Base-by-base conservation (phyloP, 1,284 basidiomycete genomes). In the Ustilago tritici region DNA sequence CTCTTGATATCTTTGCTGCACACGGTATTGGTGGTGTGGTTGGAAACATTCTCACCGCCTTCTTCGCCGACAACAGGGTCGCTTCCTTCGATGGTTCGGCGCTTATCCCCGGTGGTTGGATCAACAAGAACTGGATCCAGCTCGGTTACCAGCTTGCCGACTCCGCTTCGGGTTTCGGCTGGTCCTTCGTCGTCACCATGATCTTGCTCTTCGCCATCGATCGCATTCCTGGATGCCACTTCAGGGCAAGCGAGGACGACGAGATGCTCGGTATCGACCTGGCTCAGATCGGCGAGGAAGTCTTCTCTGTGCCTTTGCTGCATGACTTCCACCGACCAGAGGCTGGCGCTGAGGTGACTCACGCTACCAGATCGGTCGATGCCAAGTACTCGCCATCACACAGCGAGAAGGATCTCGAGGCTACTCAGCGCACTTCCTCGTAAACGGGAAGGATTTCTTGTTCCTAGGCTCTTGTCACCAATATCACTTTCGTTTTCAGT, bases 221-320 rank as follows among this genome's bases (percentile, higher is more conserved):
- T 89, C 94, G 89, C 87, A 93, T 97, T 82, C 96, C 96, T 3
- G 92, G 91, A 74, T 89, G 94, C 71, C 89, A 92, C 62, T 90
- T 99, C 55, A 92, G 95, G 68, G 89, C 90, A 19, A 87, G 88
- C 36, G 95, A 96, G 80, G 93, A 95, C 77, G 90, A 91, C 36
- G 95, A 98, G 88, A 92, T 95, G 70, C 88, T 98, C 67, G 96
- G 96, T 74, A 92, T 97, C 74, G 96, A 98, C 86, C 94, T 97
- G 83, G 90, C 92, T 14, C 93, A 95, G 88, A 92, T 97, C 89
- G 95, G 95, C 82, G 95, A 98, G 72, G 81, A 83, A 70, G 73
- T 76, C 14, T 60, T 65, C 49, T 52, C 54, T 32, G 23, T 70
- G 36, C 73, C 73, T 15, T 35, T 73, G 23, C 57, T 68, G 1